phyloP scores from a whole-genome alignment of 2,329 filamentous ascomycete species.

The Xylariomycetidae sp. region DNA sequence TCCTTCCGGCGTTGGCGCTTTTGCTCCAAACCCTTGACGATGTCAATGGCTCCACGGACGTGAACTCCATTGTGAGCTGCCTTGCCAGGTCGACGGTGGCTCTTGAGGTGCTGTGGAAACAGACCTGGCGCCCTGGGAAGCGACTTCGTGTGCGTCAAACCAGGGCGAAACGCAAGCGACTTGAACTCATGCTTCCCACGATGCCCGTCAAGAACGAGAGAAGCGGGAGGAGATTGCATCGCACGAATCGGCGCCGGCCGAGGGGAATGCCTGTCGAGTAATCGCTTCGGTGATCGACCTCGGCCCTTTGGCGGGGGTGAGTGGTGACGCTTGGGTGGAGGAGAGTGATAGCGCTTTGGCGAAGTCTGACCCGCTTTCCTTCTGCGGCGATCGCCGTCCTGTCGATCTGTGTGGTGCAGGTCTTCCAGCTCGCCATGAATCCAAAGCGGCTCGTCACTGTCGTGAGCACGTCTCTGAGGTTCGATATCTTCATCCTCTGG shows the following conservation, averaged over 20 bases:
- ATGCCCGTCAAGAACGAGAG: constrained; percentile 16
- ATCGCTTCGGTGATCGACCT: constrained; percentile 49
- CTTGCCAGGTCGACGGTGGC: constrained; percentile 30
- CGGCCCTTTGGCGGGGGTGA: constrained; percentile 47
- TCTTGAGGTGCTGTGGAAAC: constrained; percentile 50
- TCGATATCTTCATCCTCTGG: constrained; percentile 80
- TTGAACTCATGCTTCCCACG: constrained; percentile 33
- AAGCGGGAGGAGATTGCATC: constrained; percentile 38
- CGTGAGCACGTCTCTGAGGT: constrained; percentile 51
- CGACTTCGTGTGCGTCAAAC: constrained; percentile 74
- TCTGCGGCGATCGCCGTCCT: constrained; percentile 38
- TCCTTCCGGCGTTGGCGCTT: constrained; percentile 90
- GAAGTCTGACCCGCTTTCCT: constrained; percentile 47
- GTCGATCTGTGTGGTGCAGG: constrained; percentile 52
- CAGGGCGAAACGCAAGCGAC: constrained; percentile 52
- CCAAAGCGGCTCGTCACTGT: constrained; percentile 64
- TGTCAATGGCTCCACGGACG: constrained; percentile 90
- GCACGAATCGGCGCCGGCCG: constrained; percentile 50
- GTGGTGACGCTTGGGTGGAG: constrained; percentile 40
- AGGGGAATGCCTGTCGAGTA: constrained; percentile 65
- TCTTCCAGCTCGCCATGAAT: constrained; percentile 68
- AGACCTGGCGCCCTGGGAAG: constrained; percentile 72
- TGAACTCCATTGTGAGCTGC: constrained; percentile 42
- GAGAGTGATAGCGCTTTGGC: constrained; percentile 56
- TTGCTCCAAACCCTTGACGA: constrained; percentile 90